A percentile compares a stretch with the other conserved stretches of the same genome.
Conservation (phyloP, 805 yeast genomes). For the Wickerhamiella nectarea region DNA sequence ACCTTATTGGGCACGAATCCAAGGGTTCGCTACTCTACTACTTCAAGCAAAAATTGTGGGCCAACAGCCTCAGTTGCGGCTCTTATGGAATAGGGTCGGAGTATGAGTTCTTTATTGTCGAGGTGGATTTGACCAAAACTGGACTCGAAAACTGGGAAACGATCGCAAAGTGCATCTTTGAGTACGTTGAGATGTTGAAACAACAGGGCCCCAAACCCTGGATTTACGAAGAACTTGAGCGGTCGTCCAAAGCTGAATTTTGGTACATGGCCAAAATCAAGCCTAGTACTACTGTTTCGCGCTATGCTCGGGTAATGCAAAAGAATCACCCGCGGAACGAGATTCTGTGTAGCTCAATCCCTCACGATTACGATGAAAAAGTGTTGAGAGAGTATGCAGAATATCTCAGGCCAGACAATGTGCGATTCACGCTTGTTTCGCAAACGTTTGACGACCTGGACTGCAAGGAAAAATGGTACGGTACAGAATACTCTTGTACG, state of each 20-base stretch:
- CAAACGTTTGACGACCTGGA: slow-evolving; percentile 38
- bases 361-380: slow-evolving; percentile 45
- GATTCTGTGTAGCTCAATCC: slow-evolving; percentile 43
- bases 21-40: slow-evolving; percentile 65
- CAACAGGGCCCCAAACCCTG: slow-evolving; percentile 54
- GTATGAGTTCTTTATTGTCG: slow-evolving; percentile 51
- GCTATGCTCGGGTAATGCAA: slow-evolving; percentile 48
- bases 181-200: slow-evolving; percentile 53
- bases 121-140: slow-evolving; percentile 58
- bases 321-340: slow-evolving; percentile 50
- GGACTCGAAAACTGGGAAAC: slow-evolving; percentile 51
- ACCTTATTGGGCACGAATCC: slow-evolving; percentile 86
- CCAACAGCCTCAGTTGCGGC: slow-evolving; percentile 65
- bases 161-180: slow-evolving; percentile 48
- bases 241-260: slow-evolving; percentile 55
- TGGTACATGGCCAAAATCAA: slow-evolving; percentile 66
- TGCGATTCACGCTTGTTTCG: slow-evolving; percentile 42
- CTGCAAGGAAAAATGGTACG: slow-evolving; percentile 71
- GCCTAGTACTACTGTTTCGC: slow-evolving; percentile 61
- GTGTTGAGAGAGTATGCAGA: slow-evolving; percentile 37
- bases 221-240: slow-evolving; percentile 65
- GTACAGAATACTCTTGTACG: slow-evolving; percentile 55
- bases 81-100: slow-evolving; percentile 42
- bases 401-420: slow-evolving; percentile 43
- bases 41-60: slow-evolving; percentile 66